Evolutionary conservation across 768 basidiomycete genomes (phyloP).

Genomic region (Lactifluus hygrophoroides): DNA sequence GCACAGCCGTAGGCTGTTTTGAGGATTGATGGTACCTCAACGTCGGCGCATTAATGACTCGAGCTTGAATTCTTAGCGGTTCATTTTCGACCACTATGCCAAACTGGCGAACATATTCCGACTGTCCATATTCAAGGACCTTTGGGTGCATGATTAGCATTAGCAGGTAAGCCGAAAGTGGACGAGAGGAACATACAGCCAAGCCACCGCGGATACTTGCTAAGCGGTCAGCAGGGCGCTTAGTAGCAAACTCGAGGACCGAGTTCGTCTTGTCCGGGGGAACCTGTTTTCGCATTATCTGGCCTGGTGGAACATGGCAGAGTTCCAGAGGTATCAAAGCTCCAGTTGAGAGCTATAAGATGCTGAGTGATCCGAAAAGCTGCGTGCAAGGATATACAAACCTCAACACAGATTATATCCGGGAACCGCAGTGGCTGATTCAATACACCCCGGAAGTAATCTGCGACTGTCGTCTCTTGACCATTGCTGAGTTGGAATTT

Average conservation of each 20-base stretch:
- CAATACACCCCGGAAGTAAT: conserved; percentile 48
- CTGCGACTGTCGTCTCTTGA: conserved; percentile 44
- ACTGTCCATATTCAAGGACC: conserved; percentile 38
- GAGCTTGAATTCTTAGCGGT: conserved; percentile 51
- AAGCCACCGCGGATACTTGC: conserved; percentile 46
- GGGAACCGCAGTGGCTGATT: conserved; percentile 52
- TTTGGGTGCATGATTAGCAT: conserved; percentile 22
- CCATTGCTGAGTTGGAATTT: conserved; percentile 54
- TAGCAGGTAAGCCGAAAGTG: neutral
- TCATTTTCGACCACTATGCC: conserved; percentile 52
- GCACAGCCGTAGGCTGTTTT: conserved; percentile 48
- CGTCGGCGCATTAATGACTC: conserved; percentile 54
- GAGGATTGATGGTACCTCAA: conserved; percentile 57
- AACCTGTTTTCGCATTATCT: conserved; percentile 65
- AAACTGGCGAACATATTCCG: conserved; percentile 61
- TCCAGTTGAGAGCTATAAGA: conserved; percentile 44
- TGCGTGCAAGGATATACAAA: conserved; percentile 26
- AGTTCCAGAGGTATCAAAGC: conserved; percentile 62
- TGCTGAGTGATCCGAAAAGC: neutral
- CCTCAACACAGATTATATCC: conserved; percentile 60
- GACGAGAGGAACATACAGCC: conserved; percentile 29
- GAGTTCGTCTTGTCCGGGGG: conserved; percentile 56
- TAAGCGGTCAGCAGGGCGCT: conserved; percentile 50
- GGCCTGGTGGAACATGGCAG: conserved; percentile 53
- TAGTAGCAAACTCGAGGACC: conserved; percentile 60